A percentile compares a stretch with the other conserved stretches of the same genome.
phyloP scores from a whole-genome alignment of 495 filamentous ascomycete genomes.

The Jackrogersella minutella region DNA sequence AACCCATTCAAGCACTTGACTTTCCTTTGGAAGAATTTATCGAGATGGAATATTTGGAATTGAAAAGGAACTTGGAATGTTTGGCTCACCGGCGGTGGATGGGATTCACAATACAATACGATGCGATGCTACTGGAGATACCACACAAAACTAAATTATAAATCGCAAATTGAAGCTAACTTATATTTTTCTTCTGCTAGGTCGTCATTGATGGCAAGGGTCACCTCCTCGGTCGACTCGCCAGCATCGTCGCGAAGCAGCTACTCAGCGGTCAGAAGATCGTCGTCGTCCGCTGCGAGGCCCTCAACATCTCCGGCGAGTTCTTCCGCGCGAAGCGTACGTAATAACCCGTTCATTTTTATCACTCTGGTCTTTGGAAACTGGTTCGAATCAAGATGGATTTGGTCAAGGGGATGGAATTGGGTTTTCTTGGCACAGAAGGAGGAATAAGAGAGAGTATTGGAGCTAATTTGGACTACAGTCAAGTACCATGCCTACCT shows the following conservation, averaged over 20 bases:
- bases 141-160: not conserved
- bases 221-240: constrained; percentile 98
- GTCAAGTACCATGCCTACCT: constrained; percentile 99
- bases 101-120: not conserved
- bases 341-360: constrained; percentile 54
- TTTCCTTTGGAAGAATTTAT: not conserved
- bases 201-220: constrained; percentile 99
- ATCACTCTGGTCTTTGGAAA: constrained; percentile 1
- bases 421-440: not conserved
- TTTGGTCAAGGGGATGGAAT: constrained; percentile 19
- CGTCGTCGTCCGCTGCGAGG: constrained; percentile 97
- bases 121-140: constrained; percentile 10
- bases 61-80: too few species aligned
- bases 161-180: constrained; percentile 10
- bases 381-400: constrained; percentile 15
- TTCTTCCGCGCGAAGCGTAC: constrained; percentile 99
- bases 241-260: constrained; percentile 99
- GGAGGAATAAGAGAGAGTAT: not conserved
- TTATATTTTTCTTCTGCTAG: constrained; percentile 59
- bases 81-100: not conserved
- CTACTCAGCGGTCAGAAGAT: constrained; percentile 99
- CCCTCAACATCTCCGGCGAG: constrained; percentile 99
- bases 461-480: constrained; percentile 58
- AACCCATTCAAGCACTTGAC: constrained; percentile 19
- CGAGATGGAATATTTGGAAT: not conserved